These are phyloP conservation scores for Moricandia arvensis DNA, from an alignment of 345 rosid genomes.

Conservation along the genomic window DNA sequence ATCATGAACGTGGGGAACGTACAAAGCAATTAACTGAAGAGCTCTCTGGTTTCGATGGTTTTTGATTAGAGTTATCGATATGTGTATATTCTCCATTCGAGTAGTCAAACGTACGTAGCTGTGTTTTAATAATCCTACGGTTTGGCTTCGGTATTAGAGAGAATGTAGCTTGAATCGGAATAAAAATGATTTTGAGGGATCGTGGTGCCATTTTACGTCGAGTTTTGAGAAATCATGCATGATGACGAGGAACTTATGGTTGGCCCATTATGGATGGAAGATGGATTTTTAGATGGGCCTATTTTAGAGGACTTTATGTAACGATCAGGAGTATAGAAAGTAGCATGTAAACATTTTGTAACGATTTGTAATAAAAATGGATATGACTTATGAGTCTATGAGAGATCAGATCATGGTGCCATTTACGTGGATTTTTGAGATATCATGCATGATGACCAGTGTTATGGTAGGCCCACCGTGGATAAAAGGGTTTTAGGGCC, in stretches of 20 bases:
- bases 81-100: background rate
- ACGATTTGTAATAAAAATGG: no score
- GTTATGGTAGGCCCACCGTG: no score
- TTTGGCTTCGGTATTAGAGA: conserved; percentile 11
- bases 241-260: background rate
- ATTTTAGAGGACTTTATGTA: background rate
- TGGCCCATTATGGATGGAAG: background rate
- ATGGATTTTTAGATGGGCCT: background rate
- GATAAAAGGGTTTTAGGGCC: background rate
- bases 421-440: no score
- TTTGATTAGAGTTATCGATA: background rate
- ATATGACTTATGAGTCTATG: no score
- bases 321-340: no score
- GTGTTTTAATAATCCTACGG: background rate
- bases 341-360: no score
- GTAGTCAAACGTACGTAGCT: conserved; percentile 11
- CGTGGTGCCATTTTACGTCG: background rate
- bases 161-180: background rate
- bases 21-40: background rate
- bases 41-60: background rate
- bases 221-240: background rate
- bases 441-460: no score
- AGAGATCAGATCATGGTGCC: no score
- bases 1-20: conserved; percentile 29
- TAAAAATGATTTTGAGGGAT: background rate